phyloP scores from a whole-genome alignment of 176 grass and related monocot genomes.

The Lolium rigidum region DNA sequence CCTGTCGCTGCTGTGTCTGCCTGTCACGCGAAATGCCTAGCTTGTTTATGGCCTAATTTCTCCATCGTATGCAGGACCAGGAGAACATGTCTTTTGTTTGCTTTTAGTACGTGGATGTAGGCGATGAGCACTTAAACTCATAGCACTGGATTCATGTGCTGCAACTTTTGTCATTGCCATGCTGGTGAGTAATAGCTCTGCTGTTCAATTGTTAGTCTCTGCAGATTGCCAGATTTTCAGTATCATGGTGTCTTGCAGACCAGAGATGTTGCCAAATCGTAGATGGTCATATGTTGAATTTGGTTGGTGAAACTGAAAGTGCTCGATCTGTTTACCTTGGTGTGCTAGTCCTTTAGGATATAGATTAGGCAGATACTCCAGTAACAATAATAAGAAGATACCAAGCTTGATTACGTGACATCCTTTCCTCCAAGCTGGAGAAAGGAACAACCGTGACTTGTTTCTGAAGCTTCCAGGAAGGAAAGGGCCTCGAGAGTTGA shows the following conservation, averaged over 20 bases:
- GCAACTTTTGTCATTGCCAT: not conserved
- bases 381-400: not conserved
- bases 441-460: constrained; percentile 56
- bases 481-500: too few species aligned
- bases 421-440: constrained; percentile 51
- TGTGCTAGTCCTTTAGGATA: not conserved
- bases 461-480: constrained; percentile 45
- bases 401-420: constrained; percentile 44
- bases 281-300: constrained; percentile 6
- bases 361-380: not conserved
- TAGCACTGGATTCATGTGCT: constrained; percentile 19
- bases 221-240: not conserved
- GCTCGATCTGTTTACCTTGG: not conserved
- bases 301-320: not conserved
- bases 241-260: not conserved
- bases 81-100: constrained; percentile 59
- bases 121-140: constrained; percentile 10
- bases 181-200: not conserved
- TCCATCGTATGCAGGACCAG: constrained; percentile 34
- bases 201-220: not conserved
- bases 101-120: constrained; percentile 34
- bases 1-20: constrained; percentile 48
- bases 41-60: constrained; percentile 42
- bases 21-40: constrained; percentile 52
- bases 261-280: not conserved